Conservation (phyloP, 1,284 basidiomycete genomes). For the Heterobasidion annosum region DNA sequence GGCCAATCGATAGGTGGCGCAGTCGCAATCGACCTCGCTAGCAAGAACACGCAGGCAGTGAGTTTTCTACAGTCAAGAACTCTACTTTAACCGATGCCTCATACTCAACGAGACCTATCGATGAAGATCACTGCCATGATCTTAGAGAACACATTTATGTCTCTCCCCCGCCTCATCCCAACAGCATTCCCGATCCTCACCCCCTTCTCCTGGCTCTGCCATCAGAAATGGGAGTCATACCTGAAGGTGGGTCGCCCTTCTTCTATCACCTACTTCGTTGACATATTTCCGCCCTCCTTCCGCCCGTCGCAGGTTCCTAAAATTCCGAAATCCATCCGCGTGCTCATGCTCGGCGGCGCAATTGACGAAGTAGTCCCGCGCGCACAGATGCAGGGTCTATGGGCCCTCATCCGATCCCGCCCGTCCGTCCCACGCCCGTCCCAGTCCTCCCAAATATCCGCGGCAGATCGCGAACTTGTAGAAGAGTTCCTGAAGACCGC, state of each 20-base stretch:
- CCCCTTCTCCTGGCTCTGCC: slow-evolving; percentile 76
- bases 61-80: slow-evolving; percentile 3
- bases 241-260: slow-evolving; percentile 8
- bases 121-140: slow-evolving; percentile 67
- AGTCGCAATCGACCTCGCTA: slow-evolving; percentile 83
- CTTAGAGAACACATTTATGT: slow-evolving; percentile 90
- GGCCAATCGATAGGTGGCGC: slow-evolving; percentile 98
- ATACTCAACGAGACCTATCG: slow-evolving; percentile 2
- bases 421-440: not conserved
- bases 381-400: slow-evolving; percentile 77
- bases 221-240: slow-evolving; percentile 84
- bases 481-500: not conserved
- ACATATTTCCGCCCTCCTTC: not conserved
- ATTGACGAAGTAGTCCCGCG: slow-evolving; percentile 82
- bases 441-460: not conserved
- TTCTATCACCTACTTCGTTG: not conserved
- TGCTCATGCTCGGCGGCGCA: slow-evolving; percentile 81
- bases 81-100: not conserved
- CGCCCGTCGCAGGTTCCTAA: slow-evolving; percentile 40
- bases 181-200: slow-evolving; percentile 72
- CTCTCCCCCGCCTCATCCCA: slow-evolving; percentile 75
- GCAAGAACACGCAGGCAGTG: slow-evolving; percentile 67
- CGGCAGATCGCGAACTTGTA: not conserved
- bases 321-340: slow-evolving; percentile 65
- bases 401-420: slow-evolving; percentile 39